Conservation (phyloP, 1,284 basidiomycete species). For the Marasmius tenuissimus region DNA sequence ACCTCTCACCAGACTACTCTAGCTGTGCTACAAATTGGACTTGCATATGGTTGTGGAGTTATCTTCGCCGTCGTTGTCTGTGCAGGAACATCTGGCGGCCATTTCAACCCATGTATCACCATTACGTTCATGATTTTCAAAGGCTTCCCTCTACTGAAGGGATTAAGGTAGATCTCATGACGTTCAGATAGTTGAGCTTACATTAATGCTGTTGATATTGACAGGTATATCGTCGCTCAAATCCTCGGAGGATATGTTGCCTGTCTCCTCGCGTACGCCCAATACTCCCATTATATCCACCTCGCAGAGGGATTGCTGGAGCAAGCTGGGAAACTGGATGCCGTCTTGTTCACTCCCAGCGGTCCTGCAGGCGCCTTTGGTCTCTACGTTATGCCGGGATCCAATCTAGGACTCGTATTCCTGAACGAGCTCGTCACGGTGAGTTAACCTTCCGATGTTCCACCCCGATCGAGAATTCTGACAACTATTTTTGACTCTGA, state of each 20-base stretch:
- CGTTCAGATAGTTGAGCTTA: not conserved
- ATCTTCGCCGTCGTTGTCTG: not conserved
- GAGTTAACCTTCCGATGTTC: not conserved
- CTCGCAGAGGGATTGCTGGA: slow-evolving; percentile 44
- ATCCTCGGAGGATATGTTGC: slow-evolving; percentile 65
- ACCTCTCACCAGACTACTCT: not conserved
- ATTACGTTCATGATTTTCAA: not conserved
- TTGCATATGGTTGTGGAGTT: not conserved
- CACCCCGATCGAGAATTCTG: too few species aligned
- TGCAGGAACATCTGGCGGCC: not conserved
- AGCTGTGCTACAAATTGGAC: not conserved
- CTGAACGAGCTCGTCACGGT: slow-evolving; percentile 1
- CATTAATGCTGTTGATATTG: not conserved
- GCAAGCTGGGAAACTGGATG: not conserved
- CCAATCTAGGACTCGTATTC: not conserved
- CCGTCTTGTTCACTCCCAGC: not conserved
- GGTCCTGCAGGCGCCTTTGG: slow-evolving; percentile 1
- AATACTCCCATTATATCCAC: slow-evolving; percentile 56
- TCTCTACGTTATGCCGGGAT: not conserved
- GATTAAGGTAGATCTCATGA: not conserved
- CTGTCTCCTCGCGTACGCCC: slow-evolving; percentile 56
- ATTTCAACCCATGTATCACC: not conserved
- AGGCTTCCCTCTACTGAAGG: not conserved
- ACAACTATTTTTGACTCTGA: not conserved
- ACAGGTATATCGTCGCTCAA: slow-evolving; percentile 64